Conservation (phyloP, 768 basidiomycete species). For the Lactarius hatsudake region DNA sequence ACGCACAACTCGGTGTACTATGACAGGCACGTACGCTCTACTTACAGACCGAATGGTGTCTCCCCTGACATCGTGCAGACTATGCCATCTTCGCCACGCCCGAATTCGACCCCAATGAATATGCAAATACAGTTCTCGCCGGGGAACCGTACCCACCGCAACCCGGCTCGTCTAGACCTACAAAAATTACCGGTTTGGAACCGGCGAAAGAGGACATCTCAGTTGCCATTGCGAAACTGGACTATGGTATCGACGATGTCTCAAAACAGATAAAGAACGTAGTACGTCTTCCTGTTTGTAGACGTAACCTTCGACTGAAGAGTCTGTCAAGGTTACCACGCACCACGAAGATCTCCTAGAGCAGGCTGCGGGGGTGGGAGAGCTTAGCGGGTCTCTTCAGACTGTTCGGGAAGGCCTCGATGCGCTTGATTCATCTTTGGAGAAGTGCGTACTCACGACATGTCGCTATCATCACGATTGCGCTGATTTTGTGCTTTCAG, state of each 20-base stretch:
- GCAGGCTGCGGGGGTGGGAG: constrained; percentile 72
- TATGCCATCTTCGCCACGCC: constrained; percentile 70
- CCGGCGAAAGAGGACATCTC: constrained; percentile 84
- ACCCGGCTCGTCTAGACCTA: constrained; percentile 32
- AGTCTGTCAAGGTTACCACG: constrained; percentile 57
- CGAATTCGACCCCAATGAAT: constrained; percentile 84
- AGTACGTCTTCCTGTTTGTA: constrained; percentile 44
- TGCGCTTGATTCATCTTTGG: constrained; percentile 72
- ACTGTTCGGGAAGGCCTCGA: constrained; percentile 66
- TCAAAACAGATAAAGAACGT: constrained; percentile 84
- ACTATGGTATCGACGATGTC: constrained; percentile 86
- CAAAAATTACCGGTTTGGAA: constrained; percentile 44
- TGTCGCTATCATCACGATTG: neutral
- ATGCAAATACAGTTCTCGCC: constrained; percentile 87
- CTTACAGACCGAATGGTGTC: neutral
- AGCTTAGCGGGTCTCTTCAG: constrained; percentile 66
- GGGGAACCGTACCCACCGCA: constrained; percentile 69
- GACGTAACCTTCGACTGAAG: neutral
- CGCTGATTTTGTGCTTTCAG: constrained; percentile 38
- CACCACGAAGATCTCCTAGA: constrained; percentile 82
- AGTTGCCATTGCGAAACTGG: constrained; percentile 83
- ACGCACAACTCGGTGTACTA: neutral
- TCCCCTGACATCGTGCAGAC: constrained; percentile 44
- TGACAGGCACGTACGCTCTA: constrained; percentile 27
- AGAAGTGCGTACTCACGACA: constrained; percentile 52